These are phyloP conservation scores for Phytopythium montanum DNA, from an alignment of 352 stramenopile species.

Conservation along the genomic window DNA sequence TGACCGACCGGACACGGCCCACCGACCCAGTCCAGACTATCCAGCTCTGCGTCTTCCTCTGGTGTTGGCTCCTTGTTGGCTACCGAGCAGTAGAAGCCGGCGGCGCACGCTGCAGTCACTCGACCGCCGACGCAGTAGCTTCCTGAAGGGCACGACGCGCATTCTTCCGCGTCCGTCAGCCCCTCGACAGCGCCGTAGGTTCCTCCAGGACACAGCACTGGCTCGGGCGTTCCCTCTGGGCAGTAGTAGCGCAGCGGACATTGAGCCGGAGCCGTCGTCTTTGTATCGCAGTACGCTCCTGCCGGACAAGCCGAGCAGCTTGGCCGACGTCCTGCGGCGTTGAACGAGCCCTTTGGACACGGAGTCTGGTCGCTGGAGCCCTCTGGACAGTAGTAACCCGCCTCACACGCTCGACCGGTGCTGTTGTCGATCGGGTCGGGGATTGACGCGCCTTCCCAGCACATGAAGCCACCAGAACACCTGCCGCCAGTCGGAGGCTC, in stretches of 20 bases:
- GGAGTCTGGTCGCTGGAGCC: constrained; percentile 46
- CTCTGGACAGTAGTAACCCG: constrained; percentile 64
- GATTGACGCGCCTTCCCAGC: constrained; percentile 50
- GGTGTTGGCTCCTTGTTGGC: constrained; percentile 60
- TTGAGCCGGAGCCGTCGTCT: constrained; percentile 35
- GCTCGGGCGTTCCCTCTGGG: constrained; percentile 37
- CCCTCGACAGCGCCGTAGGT: constrained; percentile 64
- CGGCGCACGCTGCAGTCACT: constrained; percentile 66
- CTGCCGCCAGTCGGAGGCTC: constrained; percentile 32
- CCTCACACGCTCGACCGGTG: constrained; percentile 51
- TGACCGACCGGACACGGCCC: constrained; percentile 71
- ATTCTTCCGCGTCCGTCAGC: constrained; percentile 45
- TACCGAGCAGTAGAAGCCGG: constrained; percentile 84
- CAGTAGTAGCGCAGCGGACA: constrained; percentile 77
- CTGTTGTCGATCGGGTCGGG: constrained; percentile 44
- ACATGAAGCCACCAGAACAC: constrained; percentile 57
- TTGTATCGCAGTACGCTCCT: constrained; percentile 69
- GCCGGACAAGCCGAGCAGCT: constrained; percentile 47
- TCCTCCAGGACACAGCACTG: constrained; percentile 65
- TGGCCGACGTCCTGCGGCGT: constrained; percentile 40
- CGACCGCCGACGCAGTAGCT: constrained; percentile 78
- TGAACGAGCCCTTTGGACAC: constrained; percentile 73
- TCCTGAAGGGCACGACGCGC: constrained; percentile 58
- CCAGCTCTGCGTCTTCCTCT: constrained; percentile 2
- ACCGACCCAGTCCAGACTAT: constrained; percentile 22